Evolutionary conservation across 2,329 filamentous ascomycete genomes (phyloP).

Genomic region (Penicillium sp.): DNA sequence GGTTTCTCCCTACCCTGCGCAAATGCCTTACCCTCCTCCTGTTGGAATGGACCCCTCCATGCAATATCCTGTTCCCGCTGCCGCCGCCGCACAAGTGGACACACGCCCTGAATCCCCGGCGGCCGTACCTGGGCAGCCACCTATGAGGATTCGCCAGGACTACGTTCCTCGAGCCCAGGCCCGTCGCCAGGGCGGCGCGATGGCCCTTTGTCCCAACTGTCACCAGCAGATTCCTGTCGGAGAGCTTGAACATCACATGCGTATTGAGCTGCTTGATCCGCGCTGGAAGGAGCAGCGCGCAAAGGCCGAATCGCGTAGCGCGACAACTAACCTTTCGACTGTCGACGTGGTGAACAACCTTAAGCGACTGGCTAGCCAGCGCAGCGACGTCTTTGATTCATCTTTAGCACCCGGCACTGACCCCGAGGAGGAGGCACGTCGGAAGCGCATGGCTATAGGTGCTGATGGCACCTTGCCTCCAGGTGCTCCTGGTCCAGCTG

Average conservation of each 20-base stretch:
- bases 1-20: constrained; percentile 28
- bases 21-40: constrained; percentile 39
- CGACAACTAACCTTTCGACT: constrained; percentile 84
- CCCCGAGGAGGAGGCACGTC: constrained; percentile 73
- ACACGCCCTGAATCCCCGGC: constrained; percentile 73
- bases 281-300: constrained; percentile 95
- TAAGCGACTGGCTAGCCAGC: constrained; percentile 89
- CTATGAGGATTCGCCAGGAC: constrained; percentile 91
- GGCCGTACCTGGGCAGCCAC: constrained; percentile 57
- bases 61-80: constrained; percentile 47
- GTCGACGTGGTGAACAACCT: constrained; percentile 90
- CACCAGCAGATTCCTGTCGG: constrained; percentile 84
- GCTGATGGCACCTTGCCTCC: constrained; percentile 30
- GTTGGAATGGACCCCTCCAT: constrained; percentile 24
- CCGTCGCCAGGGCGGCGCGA: constrained; percentile 67
- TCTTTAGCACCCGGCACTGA: constrained; percentile 60
- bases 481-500: constrained; percentile 31
- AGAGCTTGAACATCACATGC: constrained; percentile 90
- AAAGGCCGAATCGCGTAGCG: constrained; percentile 81
- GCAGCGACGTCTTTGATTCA: constrained; percentile 82
- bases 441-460: constrained; percentile 71
- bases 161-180: constrained; percentile 85
- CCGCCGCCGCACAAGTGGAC: constrained; percentile 33
- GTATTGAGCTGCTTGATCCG: constrained; percentile 91
- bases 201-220: constrained; percentile 86